phyloP scores from a whole-genome alignment of 1,284 basidiomycete genomes.

The Malassezia obtusa region DNA sequence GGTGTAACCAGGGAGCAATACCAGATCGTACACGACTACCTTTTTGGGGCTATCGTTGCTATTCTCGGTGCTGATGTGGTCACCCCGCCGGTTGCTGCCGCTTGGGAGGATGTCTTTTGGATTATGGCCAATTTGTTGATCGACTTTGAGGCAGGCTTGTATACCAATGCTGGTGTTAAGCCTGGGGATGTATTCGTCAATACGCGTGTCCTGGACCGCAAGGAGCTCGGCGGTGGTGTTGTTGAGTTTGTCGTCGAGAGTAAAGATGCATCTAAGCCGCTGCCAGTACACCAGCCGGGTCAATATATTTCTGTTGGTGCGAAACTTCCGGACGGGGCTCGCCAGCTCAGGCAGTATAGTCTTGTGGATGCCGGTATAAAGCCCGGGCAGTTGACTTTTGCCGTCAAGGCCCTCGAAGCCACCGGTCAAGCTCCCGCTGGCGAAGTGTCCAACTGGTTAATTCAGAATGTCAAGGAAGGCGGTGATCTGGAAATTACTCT shows the following conservation, averaged over 20 bases:
- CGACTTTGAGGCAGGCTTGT: constrained; percentile 6
- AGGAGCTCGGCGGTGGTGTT: not conserved
- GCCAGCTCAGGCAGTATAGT: constrained; percentile 13
- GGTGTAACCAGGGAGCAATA: constrained; percentile 7
- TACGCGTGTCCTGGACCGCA: not conserved
- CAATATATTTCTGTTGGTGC: constrained; percentile 13
- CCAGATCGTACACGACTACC: constrained; percentile 11
- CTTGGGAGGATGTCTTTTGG: constrained; percentile 14
- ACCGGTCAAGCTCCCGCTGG: not conserved
- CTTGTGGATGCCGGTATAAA: constrained; percentile 1
- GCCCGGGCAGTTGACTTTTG: constrained; percentile 2
- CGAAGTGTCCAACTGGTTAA: constrained; percentile 13
- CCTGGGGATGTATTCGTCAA: constrained; percentile 10
- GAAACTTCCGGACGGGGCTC: constrained; percentile 4
- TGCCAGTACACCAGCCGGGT: constrained; percentile 7
- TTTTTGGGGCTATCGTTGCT: constrained; percentile 10
- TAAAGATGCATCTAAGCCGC: not conserved
- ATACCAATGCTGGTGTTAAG: constrained; percentile 2
- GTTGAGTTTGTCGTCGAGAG: constrained; percentile 5
- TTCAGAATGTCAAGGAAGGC: constrained; percentile 1
- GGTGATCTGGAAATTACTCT: constrained; percentile 2
- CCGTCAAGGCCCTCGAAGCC: not conserved
- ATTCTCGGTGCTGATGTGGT: constrained; percentile 11
- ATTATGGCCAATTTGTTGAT: constrained; percentile 7
- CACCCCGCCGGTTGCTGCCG: constrained; percentile 5